Evolutionary conservation across 768 basidiomycete genomes (phyloP).

Genomic region (Auricularia auricula-judae): DNA sequence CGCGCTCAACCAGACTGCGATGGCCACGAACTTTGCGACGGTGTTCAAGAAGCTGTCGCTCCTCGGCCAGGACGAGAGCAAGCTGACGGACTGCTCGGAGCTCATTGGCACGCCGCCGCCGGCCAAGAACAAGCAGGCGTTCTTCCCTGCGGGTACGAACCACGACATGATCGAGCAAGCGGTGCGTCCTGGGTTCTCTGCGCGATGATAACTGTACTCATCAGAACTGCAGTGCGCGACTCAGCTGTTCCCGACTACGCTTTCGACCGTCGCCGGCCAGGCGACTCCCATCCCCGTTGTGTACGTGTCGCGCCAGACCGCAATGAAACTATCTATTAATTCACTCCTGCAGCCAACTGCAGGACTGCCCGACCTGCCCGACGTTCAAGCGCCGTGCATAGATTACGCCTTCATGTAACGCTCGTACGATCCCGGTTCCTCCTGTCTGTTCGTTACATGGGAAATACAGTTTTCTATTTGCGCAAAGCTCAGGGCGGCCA

Average conservation of each 20-base stretch:
- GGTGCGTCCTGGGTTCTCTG: background rate
- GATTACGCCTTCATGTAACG: background rate
- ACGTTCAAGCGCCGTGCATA: background rate
- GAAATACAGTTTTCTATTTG: no score
- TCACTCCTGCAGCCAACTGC: background rate
- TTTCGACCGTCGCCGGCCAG: background rate
- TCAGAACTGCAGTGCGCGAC: background rate
- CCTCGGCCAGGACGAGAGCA: no score
- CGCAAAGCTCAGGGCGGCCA: no score
- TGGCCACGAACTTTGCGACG: no score
- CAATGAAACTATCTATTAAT: background rate
- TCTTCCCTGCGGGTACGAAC: background rate
- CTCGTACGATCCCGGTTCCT: no score
- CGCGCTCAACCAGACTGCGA: no score
- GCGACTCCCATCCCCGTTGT: background rate
- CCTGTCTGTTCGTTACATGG: no score
- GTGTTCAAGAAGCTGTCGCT: no score
- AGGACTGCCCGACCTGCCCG: background rate
- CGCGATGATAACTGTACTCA: background rate
- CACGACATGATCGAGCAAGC: background rate
- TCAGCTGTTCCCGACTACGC: background rate
- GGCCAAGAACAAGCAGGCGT: no score
- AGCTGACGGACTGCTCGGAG: no score
- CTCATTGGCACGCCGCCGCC: no score
- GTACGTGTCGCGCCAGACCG: background rate